These are phyloP conservation scores for Entomortierella beljakovae DNA, from an alignment of 192 early-diverging fungal genomes.

Conservation along the genomic window DNA sequence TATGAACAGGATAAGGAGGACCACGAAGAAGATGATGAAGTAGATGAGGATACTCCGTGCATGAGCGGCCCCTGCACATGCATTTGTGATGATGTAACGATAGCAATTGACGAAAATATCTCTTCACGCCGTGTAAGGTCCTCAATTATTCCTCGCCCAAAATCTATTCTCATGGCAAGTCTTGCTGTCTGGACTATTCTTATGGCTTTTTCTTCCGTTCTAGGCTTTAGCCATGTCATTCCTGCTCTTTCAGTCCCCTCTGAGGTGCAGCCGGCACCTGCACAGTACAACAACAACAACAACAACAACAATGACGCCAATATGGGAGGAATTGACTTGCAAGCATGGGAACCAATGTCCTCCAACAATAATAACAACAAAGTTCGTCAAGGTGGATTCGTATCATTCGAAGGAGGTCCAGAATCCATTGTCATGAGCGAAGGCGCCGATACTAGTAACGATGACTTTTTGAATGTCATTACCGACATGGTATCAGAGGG, in stretches of 20 bases:
- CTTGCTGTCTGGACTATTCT: constrained; percentile 33
- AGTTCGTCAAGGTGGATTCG: neutral
- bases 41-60: too few relatives aligned
- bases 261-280: too few relatives aligned
- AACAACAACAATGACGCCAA: neutral
- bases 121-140: neutral
- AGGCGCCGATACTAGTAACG: neutral
- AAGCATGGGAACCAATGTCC: neutral
- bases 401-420: neutral
- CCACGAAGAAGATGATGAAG: too few relatives aligned
- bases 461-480: neutral
- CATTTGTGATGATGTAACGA: neutral
- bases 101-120: neutral
- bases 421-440: neutral
- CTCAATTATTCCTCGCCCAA: constrained; percentile 19
- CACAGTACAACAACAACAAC: neutral
- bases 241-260: neutral
- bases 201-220: constrained; percentile 25
- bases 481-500: neutral
- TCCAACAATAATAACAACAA: too few relatives aligned
- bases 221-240: constrained; percentile 33
- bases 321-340: constrained; percentile 5
- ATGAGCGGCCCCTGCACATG: neutral
- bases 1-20: neutral
- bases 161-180: constrained; percentile 32